A percentile compares a stretch with the other conserved stretches of the same genome.
Conservation (phyloP, 139 green algal species). For the Picochlorum sp. region DNA sequence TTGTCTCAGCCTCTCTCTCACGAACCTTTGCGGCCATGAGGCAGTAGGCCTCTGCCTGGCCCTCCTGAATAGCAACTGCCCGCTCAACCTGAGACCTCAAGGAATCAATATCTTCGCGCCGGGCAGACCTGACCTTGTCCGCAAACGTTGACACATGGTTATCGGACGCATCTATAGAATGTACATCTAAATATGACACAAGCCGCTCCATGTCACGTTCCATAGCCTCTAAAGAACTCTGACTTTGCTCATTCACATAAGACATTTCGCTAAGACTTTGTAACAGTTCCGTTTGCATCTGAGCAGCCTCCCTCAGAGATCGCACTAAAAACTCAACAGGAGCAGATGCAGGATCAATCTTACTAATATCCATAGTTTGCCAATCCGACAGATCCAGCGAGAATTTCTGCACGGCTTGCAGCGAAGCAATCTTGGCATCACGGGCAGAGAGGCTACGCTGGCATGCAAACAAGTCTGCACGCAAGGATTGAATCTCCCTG, state of each 20-base stretch:
- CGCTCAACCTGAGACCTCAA: background rate
- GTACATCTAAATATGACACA: background rate
- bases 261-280: background rate
- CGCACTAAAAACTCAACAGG: background rate
- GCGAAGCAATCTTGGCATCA: background rate
- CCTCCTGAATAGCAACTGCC: slow-evolving; percentile 4
- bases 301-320: slow-evolving; percentile 2
- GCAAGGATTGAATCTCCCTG: too few species aligned
- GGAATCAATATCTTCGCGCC: background rate
- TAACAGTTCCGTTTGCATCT: background rate
- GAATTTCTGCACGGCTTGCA: background rate
- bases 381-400: background rate
- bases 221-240: background rate
- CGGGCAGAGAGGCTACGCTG: too few species aligned
- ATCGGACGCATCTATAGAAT: background rate
- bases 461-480: too few species aligned
- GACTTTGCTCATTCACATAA: background rate
- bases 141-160: background rate
- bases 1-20: slow-evolving; percentile 2
- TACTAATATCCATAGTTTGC: background rate
- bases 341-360: background rate
- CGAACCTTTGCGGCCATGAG: background rate
- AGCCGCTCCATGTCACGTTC: background rate
- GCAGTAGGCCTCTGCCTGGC: slow-evolving; percentile 8
- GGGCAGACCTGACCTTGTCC: too few species aligned